Percentiles rank a stretch among this genome's conserved stretches.
Evolutionary conservation across 169 alveolate genomes (phyloP).

Genomic region (Plasmodium ovale): DNA sequence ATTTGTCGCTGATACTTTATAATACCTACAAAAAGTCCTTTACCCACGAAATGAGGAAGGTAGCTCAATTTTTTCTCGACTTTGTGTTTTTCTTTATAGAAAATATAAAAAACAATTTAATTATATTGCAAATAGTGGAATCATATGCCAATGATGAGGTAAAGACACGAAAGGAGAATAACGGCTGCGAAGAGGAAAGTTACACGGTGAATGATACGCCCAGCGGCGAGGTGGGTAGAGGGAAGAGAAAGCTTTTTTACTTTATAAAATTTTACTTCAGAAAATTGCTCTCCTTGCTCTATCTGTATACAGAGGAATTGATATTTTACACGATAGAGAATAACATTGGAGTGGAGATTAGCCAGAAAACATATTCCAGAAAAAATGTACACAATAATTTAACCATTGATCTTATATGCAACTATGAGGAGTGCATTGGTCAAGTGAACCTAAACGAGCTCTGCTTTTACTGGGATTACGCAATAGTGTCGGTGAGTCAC

Average conservation of each 20-base stretch:
- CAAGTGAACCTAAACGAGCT: slow-evolving; percentile 34
- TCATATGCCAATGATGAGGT: slow-evolving; percentile 12
- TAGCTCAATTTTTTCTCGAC: slow-evolving; percentile 68
- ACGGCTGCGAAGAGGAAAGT: background rate
- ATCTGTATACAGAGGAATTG: slow-evolving; percentile 70
- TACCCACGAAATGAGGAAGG: slow-evolving; percentile 65
- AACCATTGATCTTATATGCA: slow-evolving; percentile 27
- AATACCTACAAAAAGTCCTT: slow-evolving; percentile 33
- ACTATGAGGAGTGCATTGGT: slow-evolving; percentile 39
- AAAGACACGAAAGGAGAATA: background rate
- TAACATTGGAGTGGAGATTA: slow-evolving; percentile 53
- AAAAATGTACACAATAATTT: slow-evolving; percentile 19
- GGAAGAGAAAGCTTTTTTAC: background rate
- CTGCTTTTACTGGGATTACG: slow-evolving; percentile 75
- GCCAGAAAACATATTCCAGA: slow-evolving; percentile 48
- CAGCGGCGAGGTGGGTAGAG: background rate
- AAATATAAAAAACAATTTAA: slow-evolving; percentile 74
- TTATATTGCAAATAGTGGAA: slow-evolving; percentile 61
- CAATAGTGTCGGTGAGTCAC: slow-evolving; percentile 73
- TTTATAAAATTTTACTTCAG: slow-evolving; percentile 54
- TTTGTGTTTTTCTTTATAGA: slow-evolving; percentile 72
- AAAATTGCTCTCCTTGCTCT: slow-evolving; percentile 53
- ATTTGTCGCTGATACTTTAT: slow-evolving; percentile 30
- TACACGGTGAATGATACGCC: background rate
- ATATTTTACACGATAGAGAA: slow-evolving; percentile 58